These are phyloP conservation scores for Dictyostelium citrinum DNA, from an alignment of 78 protist species.

Conservation along the genomic window DNA sequence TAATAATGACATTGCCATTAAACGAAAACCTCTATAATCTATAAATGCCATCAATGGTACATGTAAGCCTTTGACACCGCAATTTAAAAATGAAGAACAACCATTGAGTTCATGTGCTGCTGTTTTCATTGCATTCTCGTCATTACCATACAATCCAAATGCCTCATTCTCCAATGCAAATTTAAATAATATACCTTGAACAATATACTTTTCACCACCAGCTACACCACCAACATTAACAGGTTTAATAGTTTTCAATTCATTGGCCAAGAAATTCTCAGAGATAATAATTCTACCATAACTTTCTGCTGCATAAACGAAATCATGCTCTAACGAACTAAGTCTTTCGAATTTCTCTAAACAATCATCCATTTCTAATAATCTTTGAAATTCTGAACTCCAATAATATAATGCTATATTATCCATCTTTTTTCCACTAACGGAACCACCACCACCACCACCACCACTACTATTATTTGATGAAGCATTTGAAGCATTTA, in stretches of 20 bases:
- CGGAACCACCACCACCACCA: not conserved
- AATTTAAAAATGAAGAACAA: conserved; percentile 47
- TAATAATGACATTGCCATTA: conserved; percentile 69
- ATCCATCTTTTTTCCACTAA: not conserved
- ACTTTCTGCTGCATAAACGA: conserved; percentile 76
- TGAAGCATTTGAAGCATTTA: no score
- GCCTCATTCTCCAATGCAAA: conserved; percentile 77
- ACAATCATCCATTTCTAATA: conserved; percentile 69
- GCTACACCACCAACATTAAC: conserved; percentile 84
- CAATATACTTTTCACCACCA: conserved; percentile 84
- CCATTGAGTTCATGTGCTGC: conserved; percentile 82
- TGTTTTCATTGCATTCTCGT: conserved; percentile 83
- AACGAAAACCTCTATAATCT: conserved; percentile 80
- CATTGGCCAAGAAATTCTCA: conserved; percentile 70
- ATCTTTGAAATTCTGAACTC: conserved; percentile 50
- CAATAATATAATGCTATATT: conserved; percentile 7
- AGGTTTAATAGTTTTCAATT: conserved; percentile 73
- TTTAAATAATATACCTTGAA: conserved; percentile 80
- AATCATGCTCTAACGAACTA: conserved; percentile 44
- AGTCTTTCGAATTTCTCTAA: conserved; percentile 60
- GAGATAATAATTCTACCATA: conserved; percentile 75
- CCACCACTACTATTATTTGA: no score
- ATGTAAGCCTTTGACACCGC: conserved; percentile 69
- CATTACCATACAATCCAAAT: conserved; percentile 74
- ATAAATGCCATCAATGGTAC: conserved; percentile 83